Base-by-base conservation (phyloP, 2,329 filamentous ascomycete genomes). In the Zymoseptoria passerinii region DNA sequence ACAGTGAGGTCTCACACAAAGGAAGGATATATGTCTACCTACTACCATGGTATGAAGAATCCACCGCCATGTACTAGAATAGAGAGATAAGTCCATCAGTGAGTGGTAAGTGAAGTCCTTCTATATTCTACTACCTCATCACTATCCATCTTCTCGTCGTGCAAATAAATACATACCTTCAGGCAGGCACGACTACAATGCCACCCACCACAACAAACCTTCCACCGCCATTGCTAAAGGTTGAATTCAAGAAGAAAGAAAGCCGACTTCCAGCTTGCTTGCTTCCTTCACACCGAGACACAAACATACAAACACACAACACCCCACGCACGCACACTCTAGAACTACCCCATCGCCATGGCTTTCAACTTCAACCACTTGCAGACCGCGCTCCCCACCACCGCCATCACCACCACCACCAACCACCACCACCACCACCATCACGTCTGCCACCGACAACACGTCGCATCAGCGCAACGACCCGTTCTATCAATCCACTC, bases 401-500 rank as follows among this genome's bases (percentile, higher is more conserved):
- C 23, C 35, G 9, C 54, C 50, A 23, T 50, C 28, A 40, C 54
- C 40, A 48, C 54, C n/a, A n/a, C n/a, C n/a, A n/a, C n/a, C n/a
- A n/a, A n/a, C n/a, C n/a, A n/a, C n/a, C n/a, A n/a, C n/a, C n/a
- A n/a, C n/a, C n/a, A n/a, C n/a, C n/a, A n/a, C n/a, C n/a, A n/a
- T n/a, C n/a, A n/a, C n/a, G n/a, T n/a, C n/a, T n/a, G n/a, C n/a
- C 35, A 18, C 54, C 50, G 35, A 44, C 29, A 44, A 48, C 44
- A 48, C 54, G 48, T 7, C 54, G 5, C 28, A 35, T 40, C 28
- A 35, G 51, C 27, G 23, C 50, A 52, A 40, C 23, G 63, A 65
- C 48, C 62, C 60, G 8, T 65, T 65, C 56, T 65, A 58, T 57
- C 57, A 66, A 8, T 58, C 64, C 1, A 61, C 64, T 2, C 61